Conservation (phyloP, 257 asterid species). For the Solanum paucissectum region DNA sequence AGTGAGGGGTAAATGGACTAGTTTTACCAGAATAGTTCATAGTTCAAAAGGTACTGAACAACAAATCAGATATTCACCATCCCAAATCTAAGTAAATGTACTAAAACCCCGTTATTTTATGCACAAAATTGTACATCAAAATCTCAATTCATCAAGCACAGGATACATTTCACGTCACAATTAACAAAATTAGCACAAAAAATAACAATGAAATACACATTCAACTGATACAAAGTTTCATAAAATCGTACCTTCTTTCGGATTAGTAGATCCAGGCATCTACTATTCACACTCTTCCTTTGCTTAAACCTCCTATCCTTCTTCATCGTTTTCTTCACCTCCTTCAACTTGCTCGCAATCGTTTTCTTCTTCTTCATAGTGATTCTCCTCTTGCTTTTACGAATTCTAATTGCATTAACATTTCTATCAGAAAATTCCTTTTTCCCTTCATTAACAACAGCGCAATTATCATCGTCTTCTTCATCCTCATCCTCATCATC, state of each 20-base stretch:
- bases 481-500: not conserved
- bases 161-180: not conserved
- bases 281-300: conserved; percentile 14
- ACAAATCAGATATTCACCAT: conserved; percentile 8
- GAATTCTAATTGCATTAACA: not conserved
- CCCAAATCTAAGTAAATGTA: conserved; percentile 7
- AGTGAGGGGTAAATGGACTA: conserved; percentile 4
- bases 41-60: not conserved
- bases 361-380: conserved; percentile 11
- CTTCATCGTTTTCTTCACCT: conserved; percentile 20
- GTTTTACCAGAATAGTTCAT: not conserved
- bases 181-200: not conserved
- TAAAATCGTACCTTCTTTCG: conserved; percentile 32
- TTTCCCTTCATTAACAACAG: not conserved
- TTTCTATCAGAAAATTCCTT: conserved; percentile 8
- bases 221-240: not conserved
- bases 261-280: conserved; percentile 4
- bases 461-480: not conserved
- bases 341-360: conserved; percentile 13
- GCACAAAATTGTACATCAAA: conserved; percentile 11
- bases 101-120: conserved; percentile 33
- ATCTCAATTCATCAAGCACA: conserved; percentile 3
- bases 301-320: conserved; percentile 12
- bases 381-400: conserved; percentile 16
- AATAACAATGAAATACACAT: not conserved